Conservation (phyloP, 352 stramenopile species). For the Globisporangium viniferum region DNA sequence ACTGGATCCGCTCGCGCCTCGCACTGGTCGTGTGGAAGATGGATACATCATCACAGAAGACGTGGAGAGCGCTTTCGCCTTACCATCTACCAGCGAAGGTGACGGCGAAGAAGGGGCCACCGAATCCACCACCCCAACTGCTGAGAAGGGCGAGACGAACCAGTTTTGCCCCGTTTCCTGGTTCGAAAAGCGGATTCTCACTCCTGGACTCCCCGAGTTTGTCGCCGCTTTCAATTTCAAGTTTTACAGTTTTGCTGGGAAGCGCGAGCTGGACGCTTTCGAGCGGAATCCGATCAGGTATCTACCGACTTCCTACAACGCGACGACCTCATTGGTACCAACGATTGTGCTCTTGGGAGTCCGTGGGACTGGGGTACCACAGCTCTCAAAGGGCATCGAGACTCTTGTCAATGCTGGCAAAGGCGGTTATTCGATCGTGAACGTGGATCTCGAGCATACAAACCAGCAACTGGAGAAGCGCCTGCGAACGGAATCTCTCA, state of each 20-base stretch:
- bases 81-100: constrained; percentile 16
- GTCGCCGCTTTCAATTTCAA: constrained; percentile 40
- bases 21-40: constrained; percentile 39
- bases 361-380: constrained; percentile 24
- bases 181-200: constrained; percentile 28
- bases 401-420: constrained; percentile 7
- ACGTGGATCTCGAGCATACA: constrained; percentile 17
- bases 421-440: constrained; percentile 13
- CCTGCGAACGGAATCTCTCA: constrained; percentile 19
- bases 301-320: constrained; percentile 23
- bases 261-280: constrained; percentile 38
- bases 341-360: constrained; percentile 53
- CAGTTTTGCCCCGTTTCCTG: constrained; percentile 70
- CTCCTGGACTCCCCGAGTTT: constrained; percentile 38
- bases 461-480: constrained; percentile 10
- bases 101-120: not conserved
- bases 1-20: constrained; percentile 39
- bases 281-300: constrained; percentile 45
- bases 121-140: not conserved
- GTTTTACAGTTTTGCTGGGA: constrained; percentile 58
- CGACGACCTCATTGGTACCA: constrained; percentile 35
- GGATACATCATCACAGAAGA: constrained; percentile 32
- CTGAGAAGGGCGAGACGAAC: constrained; percentile 40
- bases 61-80: constrained; percentile 26
- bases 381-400: constrained; percentile 9